phyloP scores from a whole-genome alignment of 1,284 basidiomycete species.

The Boletus nobilissimus region DNA sequence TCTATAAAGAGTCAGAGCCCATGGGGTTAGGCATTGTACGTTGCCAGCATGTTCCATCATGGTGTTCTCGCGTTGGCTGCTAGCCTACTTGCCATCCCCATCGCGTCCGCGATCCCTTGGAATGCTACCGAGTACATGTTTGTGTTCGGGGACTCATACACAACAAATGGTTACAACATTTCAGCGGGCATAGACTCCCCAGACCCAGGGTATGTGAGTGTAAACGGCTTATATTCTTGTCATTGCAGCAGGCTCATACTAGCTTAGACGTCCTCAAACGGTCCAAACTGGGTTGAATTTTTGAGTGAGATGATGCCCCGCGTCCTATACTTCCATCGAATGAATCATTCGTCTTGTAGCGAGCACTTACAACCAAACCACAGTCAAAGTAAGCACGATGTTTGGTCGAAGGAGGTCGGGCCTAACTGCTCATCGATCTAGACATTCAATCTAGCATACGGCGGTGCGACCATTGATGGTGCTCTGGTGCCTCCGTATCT shows the following conservation, averaged over 20 bases:
- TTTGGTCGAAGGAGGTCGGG: neutral
- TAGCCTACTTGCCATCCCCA: conserved; percentile 20
- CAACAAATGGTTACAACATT: conserved; percentile 64
- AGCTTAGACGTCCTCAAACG: conserved; percentile 66
- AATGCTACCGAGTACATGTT: conserved; percentile 59
- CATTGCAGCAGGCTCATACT: conserved; percentile 13
- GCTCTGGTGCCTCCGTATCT: conserved; percentile 64
- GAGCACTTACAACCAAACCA: conserved; percentile 64
- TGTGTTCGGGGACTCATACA: conserved; percentile 68
- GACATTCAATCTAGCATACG: conserved; percentile 69
- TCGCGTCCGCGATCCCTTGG: conserved; percentile 51
- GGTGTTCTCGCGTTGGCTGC: conserved; percentile 8
- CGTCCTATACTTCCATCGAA: neutral
- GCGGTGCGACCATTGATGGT: conserved; percentile 72
- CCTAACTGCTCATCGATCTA: conserved; percentile 35
- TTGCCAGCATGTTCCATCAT: conserved; percentile 31
- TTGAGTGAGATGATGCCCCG: conserved; percentile 51
- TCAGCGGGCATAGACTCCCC: conserved; percentile 65
- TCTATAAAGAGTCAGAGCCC: conserved; percentile 8
- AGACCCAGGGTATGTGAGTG: conserved; percentile 62
- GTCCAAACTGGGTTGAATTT: conserved; percentile 70
- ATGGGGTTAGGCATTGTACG: neutral
- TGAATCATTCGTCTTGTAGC: conserved; percentile 35
- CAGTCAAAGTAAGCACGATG: conserved; percentile 55
- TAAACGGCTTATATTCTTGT: neutral